These are phyloP conservation scores for Trypanosoma mega DNA, from an alignment of 208 protist genomes.

Conservation along the genomic window DNA sequence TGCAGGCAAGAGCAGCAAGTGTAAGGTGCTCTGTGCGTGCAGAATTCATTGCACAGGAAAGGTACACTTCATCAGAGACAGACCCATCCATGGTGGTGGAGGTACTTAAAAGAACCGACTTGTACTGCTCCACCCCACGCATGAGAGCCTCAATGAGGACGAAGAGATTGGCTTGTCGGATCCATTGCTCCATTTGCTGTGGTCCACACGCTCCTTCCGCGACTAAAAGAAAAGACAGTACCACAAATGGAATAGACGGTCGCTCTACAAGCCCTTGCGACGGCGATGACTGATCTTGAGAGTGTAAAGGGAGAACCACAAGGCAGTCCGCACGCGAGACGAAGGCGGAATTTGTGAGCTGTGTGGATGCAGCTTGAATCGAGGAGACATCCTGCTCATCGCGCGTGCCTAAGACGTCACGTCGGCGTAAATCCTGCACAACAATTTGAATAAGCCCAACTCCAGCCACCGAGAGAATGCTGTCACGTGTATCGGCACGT, in stretches of 20 bases:
- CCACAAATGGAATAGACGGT: slow-evolving; percentile 49
- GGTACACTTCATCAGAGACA: slow-evolving; percentile 81
- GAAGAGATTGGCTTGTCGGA: slow-evolving; percentile 27
- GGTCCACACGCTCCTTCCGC: slow-evolving; percentile 27
- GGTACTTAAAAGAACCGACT: slow-evolving; percentile 58
- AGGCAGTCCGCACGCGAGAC: no score
- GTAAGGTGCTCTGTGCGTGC: slow-evolving; percentile 50
- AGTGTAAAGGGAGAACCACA: not conserved
- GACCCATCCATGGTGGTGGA: slow-evolving; percentile 54
- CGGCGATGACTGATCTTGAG: not conserved
- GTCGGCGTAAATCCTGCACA: slow-evolving; percentile 25
- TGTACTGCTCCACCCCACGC: slow-evolving; percentile 31
- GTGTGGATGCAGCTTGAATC: not conserved
- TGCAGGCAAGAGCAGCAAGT: slow-evolving; percentile 57
- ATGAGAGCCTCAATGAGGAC: slow-evolving; percentile 33
- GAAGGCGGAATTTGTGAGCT: not conserved
- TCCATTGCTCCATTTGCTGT: slow-evolving; percentile 35
- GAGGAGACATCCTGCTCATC: not conserved
- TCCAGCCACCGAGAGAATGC: slow-evolving; percentile 35
- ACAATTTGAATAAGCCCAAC: slow-evolving; percentile 44
- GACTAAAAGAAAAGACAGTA: slow-evolving; percentile 55
- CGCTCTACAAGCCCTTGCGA: slow-evolving; percentile 28
- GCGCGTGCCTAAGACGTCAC: not conserved
- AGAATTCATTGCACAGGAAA: slow-evolving; percentile 43
- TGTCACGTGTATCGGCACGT: slow-evolving; percentile 18